Evolutionary conservation across 768 basidiomycete genomes (phyloP), one percentile per base, ranked within the genome.

Genomic region (Heimioporus sp.): DNA sequence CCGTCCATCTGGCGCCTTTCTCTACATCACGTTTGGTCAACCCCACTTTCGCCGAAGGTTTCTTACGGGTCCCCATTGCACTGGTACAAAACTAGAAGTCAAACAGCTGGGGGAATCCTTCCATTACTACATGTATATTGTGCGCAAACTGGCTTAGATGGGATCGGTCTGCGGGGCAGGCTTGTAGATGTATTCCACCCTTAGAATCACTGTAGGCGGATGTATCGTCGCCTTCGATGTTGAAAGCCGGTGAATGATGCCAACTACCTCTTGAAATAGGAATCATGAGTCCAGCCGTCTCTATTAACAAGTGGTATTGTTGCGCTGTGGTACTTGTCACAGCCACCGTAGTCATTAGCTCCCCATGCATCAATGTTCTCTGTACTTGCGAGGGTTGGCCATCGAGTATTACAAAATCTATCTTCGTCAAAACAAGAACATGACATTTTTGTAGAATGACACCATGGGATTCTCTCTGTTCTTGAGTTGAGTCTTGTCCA

Each of bases 371-470:
- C 24, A 24, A 24, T 24, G 24, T 24, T 24, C 24, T 24, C 24
- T 24, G 24, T 24, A 24, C 24, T 24, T 24, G 24, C 24, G 24
- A 5, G 24, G 24, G 24, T 24, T 24, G 24, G 24, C 24, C 24
- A 24, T 3, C 24, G 41, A 43, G 15, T 24, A 37, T 17, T 40
- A 46, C 10, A 36, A 36, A 45, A 37, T 44, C 35, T 44, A 43
- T 42, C 39, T 58, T 43, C 24, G 19, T 77, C 59, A 96, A 60
- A 96, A 96, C 63, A 96, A 74, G 65, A 97, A 86, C 69, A 94
- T 93, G 54, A 94, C 94, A 72, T 97, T 97, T 70, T 87, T 81
- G 68, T 97, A 98, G 68, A 87, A 94, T 59, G 87, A 84, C 50
- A 94, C 63, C 78, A 97, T 77, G 8, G 94, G 91, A 66, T 94